Conservation (phyloP, 345 rosid genomes). For the Orychophragmus violaceus region DNA sequence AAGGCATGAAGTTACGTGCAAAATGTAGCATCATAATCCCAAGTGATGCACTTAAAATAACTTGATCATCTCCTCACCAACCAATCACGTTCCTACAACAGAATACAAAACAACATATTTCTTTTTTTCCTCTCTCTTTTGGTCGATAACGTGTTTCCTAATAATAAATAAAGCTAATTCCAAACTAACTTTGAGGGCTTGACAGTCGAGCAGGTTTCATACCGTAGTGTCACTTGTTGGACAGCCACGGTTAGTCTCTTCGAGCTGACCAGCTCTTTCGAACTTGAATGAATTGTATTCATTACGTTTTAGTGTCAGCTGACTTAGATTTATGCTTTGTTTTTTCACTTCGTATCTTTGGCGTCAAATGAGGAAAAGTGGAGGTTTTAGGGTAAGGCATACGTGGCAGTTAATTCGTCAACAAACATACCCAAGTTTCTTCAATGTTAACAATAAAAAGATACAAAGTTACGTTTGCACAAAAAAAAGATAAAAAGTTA, state of each 20-base stretch:
- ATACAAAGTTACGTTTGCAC: not conserved
- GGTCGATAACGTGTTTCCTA: too few species aligned
- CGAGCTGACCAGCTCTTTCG: not conserved
- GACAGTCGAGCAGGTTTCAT: not conserved
- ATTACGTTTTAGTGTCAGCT: not conserved
- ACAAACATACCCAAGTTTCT: not conserved
- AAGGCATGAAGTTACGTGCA: not conserved
- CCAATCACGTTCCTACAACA: not conserved
- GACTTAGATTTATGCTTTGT: not conserved
- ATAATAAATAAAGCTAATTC: too few species aligned
- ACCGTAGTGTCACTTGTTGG: too few species aligned
- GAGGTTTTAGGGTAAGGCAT: not conserved
- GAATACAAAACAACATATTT: not conserved
- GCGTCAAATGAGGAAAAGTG: slow-evolving; percentile 22
- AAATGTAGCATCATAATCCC: slow-evolving; percentile 11
- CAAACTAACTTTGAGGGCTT: too few species aligned
- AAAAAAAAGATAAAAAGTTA: not conserved
- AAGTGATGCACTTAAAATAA: slow-evolving; percentile 14
- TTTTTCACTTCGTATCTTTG: slow-evolving; percentile 21
- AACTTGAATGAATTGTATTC: not conserved
- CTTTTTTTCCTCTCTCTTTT: too few species aligned
- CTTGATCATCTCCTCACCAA: not conserved
- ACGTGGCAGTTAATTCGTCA: slow-evolving; percentile 9
- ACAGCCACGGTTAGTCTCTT: too few species aligned
- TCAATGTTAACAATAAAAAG: not conserved